phyloP scores from a whole-genome alignment of 225 moss, liverwort and hornwort genomes.

The Sphagnum tenellum region DNA sequence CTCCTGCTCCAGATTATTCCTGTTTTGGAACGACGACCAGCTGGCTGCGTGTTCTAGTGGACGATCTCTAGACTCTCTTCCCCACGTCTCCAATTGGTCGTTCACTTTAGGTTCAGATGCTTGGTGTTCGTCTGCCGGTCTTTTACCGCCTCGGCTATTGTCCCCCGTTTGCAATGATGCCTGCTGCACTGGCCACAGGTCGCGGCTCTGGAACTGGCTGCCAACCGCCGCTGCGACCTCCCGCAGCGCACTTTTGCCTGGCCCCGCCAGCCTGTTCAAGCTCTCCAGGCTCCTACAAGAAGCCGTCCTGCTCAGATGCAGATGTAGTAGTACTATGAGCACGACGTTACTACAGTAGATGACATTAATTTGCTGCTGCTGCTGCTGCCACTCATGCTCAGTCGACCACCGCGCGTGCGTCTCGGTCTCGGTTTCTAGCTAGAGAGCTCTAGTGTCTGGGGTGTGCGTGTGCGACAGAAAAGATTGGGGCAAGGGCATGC shows the following conservation, averaged over 20 bases:
- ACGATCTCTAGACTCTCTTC: constrained; percentile 22
- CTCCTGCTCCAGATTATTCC: constrained; percentile 39
- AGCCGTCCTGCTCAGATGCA: too few species aligned
- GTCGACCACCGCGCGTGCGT: neutral
- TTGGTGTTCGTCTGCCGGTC: constrained; percentile 39
- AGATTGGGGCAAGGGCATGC: too few species aligned
- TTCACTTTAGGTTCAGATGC: constrained; percentile 22
- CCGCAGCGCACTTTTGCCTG: constrained; percentile 22
- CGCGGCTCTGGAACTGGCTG: neutral
- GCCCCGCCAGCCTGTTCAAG: constrained; percentile 31
- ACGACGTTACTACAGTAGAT: too few species aligned
- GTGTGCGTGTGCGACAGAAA: neutral
- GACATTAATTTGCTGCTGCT: too few species aligned
- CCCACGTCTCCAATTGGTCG: constrained; percentile 47
- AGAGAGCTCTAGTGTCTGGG: neutral
- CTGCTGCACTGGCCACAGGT: too few species aligned
- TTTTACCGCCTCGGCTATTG: constrained; percentile 25
- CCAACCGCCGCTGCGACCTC: constrained; percentile 14
- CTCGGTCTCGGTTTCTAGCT: neutral
- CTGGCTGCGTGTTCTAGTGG: constrained; percentile 28
- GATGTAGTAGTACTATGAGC: too few species aligned
- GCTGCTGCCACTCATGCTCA: neutral
- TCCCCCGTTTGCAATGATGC: neutral
- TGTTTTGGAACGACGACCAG: constrained; percentile 21
- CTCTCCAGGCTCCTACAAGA: neutral